Conservation (phyloP, 768 basidiomycete species). For the Boletales sp. region DNA sequence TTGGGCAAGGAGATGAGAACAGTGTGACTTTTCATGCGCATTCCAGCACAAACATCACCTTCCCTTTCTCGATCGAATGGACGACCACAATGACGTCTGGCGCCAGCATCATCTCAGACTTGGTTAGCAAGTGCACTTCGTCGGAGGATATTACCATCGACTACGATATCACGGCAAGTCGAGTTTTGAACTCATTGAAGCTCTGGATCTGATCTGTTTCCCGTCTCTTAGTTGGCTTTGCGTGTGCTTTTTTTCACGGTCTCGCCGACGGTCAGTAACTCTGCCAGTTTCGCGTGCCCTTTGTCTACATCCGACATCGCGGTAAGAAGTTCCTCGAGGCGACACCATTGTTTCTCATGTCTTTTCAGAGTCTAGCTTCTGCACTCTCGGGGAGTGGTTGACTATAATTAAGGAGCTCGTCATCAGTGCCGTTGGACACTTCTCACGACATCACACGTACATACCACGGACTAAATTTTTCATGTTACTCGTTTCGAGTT, state of each 20-base stretch:
- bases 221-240: constrained; percentile 50
- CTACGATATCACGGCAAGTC: constrained; percentile 60
- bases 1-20: constrained; percentile 58
- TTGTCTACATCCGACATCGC: constrained; percentile 33
- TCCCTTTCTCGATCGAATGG: constrained; percentile 73
- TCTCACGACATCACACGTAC: constrained; percentile 9
- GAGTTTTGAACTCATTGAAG: not conserved
- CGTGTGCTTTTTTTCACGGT: constrained; percentile 62
- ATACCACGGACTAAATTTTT: constrained; percentile 17
- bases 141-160: constrained; percentile 53
- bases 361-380: constrained; percentile 17
- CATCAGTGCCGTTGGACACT: constrained; percentile 5
- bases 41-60: constrained; percentile 61
- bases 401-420: not conserved
- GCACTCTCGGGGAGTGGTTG: constrained; percentile 9
- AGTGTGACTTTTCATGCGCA: constrained; percentile 48
- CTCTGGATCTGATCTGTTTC: constrained; percentile 8
- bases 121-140: constrained; percentile 58
- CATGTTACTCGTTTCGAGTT: not conserved
- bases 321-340: constrained; percentile 9
- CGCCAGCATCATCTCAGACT: constrained; percentile 51
- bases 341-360: constrained; percentile 10
- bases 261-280: constrained; percentile 61
- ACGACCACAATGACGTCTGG: constrained; percentile 50
- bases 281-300: constrained; percentile 64